These are phyloP conservation scores for Somion occarium DNA, from an alignment of 1,284 basidiomycete genomes.

Conservation along the genomic window DNA sequence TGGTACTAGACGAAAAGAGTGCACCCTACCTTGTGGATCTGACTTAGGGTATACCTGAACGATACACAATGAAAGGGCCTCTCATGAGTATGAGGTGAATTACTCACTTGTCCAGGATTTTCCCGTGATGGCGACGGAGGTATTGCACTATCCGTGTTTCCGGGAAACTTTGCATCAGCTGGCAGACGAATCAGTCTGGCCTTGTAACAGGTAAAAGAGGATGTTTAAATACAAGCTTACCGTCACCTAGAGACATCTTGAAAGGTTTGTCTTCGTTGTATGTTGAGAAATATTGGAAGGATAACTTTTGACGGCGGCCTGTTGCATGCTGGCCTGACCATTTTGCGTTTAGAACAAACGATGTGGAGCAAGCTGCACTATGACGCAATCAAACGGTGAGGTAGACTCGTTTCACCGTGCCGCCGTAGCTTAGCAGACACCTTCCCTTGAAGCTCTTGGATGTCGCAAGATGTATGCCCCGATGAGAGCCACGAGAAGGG, in stretches of 20 bases:
- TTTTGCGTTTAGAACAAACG: background rate
- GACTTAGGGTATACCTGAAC: constrained; percentile 26
- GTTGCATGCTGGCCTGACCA: background rate
- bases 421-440: too few relatives aligned
- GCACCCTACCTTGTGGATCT: constrained; percentile 20
- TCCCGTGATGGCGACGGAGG: constrained; percentile 26
- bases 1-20: background rate
- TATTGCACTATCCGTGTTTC: constrained; percentile 15
- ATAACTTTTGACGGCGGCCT: background rate
- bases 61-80: background rate
- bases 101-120: constrained; percentile 26
- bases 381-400: too few relatives aligned
- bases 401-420: too few relatives aligned
- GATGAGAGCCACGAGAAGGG: too few relatives aligned
- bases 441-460: too few relatives aligned
- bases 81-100: background rate
- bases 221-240: too few relatives aligned
- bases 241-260: constrained; percentile 15
- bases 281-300: background rate
- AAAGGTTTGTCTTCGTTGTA: background rate
- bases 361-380: background rate
- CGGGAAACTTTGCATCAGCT: constrained; percentile 27
- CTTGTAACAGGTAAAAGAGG: background rate
- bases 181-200: background rate
- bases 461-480: too few relatives aligned